Conservation (phyloP, 345 rosid genomes). For the Theobroma cacao region DNA sequence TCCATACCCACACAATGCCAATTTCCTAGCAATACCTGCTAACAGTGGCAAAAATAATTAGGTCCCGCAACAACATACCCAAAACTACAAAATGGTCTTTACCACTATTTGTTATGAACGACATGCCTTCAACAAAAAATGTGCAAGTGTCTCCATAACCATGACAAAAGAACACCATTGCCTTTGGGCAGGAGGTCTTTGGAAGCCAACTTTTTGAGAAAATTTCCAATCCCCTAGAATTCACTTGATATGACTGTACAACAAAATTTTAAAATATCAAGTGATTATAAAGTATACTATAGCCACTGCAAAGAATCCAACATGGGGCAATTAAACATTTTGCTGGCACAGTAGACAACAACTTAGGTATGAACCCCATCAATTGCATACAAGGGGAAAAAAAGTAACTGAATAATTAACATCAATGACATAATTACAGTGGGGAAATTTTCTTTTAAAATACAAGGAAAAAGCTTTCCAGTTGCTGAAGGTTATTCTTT, state of each 20-base stretch:
- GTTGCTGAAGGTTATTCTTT: neutral
- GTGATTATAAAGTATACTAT: neutral
- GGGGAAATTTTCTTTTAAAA: neutral
- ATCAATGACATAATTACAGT: neutral
- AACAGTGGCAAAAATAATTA: slow-evolving; percentile 9
- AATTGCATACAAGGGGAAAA: neutral
- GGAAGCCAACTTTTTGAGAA: slow-evolving; percentile 94
- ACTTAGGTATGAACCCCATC: neutral
- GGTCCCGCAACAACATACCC: slow-evolving; percentile 11
- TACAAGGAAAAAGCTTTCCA: neutral
- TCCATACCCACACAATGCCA: slow-evolving; percentile 78
- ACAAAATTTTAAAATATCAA: slow-evolving; percentile 12
- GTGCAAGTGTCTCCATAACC: slow-evolving; percentile 99
- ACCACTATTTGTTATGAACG: slow-evolving; percentile 10
- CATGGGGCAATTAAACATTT: neutral
- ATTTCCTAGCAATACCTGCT: slow-evolving; percentile 85
- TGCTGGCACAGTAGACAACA: neutral
- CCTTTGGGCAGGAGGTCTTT: slow-evolving; percentile 51
- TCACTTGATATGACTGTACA: slow-evolving; percentile 65
- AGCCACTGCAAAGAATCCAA: neutral
- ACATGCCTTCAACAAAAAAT: slow-evolving; percentile 88
- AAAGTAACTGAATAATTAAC: neutral
- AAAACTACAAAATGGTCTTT: slow-evolving; percentile 8
- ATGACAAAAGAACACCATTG: slow-evolving; percentile 81
- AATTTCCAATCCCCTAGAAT: slow-evolving; percentile 83